phyloP scores from a whole-genome alignment of 495 filamentous ascomycete species.

The Hypoxylon lenormandii region DNA sequence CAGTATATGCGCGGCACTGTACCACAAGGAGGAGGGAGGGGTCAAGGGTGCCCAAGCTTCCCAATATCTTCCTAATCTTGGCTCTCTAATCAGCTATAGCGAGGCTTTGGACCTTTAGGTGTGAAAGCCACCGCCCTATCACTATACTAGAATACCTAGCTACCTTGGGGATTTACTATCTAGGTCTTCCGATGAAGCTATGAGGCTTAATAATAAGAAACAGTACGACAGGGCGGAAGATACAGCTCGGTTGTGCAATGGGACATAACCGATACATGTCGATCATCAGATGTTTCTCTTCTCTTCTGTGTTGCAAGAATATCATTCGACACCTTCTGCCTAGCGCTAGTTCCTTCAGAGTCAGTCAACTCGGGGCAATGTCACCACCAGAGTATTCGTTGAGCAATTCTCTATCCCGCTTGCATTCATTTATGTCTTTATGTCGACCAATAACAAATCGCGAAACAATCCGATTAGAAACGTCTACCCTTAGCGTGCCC shows the following conservation, averaged over 20 bases:
- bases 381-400: neutral
- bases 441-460: neutral
- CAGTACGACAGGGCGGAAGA: too few relatives aligned
- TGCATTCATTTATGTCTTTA: neutral
- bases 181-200: too few relatives aligned
- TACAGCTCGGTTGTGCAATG: neutral
- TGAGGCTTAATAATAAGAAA: too few relatives aligned
- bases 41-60: neutral
- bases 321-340: conserved; percentile 12
- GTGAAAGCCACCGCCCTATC: too few relatives aligned
- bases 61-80: neutral
- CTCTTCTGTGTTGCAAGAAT: neutral
- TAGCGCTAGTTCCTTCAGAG: neutral
- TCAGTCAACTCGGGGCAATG: neutral
- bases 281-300: conserved; percentile 23
- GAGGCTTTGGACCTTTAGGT: too few relatives aligned
- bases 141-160: too few relatives aligned
- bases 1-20: conserved; percentile 3
- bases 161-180: too few relatives aligned
- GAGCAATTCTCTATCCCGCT: neutral
- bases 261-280: neutral
- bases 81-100: neutral
- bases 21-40: neutral
- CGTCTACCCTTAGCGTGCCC: neutral
- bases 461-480: too few relatives aligned